These are phyloP conservation scores for Diaporthe eres DNA, from an alignment of 2,329 filamentous ascomycete species.

Conservation along the genomic window DNA sequence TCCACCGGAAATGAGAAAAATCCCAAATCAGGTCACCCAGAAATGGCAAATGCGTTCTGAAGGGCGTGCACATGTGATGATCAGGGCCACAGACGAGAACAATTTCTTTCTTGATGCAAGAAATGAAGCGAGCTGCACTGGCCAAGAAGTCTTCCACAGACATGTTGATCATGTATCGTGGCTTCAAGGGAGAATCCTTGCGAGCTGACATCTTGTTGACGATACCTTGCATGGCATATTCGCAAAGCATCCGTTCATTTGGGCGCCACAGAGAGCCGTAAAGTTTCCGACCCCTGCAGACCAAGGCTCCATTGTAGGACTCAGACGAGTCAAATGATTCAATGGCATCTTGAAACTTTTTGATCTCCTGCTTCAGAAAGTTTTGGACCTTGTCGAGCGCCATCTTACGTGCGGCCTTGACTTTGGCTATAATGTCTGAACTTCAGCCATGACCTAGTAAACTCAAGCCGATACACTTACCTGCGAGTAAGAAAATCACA, in stretches of 20 bases:
- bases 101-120: not conserved
- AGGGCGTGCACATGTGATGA: not conserved
- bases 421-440: not conserved
- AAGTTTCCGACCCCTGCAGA: too few species aligned
- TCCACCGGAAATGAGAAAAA: too few species aligned
- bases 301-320: not conserved
- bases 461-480: not conserved
- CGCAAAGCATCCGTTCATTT: not conserved
- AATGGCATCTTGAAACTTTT: too few species aligned
- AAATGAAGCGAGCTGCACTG: not conserved
- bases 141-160: not conserved
- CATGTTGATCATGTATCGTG: rapidly evolving
- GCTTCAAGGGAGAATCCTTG: not conserved
- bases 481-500: not conserved
- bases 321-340: not conserved
- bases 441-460: too few species aligned
- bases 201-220: not conserved
- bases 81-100: rapidly evolving
- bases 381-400: too few species aligned
- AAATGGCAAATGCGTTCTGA: not conserved
- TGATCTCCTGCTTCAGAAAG: too few species aligned
- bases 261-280: too few species aligned
- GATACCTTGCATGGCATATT: slow-evolving; percentile 3
- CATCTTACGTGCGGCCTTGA: not conserved
- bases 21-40: not conserved